Evolutionary conservation across 73 alveolate genomes (phyloP).

Genomic region (Symbiodinium natans): DNA sequence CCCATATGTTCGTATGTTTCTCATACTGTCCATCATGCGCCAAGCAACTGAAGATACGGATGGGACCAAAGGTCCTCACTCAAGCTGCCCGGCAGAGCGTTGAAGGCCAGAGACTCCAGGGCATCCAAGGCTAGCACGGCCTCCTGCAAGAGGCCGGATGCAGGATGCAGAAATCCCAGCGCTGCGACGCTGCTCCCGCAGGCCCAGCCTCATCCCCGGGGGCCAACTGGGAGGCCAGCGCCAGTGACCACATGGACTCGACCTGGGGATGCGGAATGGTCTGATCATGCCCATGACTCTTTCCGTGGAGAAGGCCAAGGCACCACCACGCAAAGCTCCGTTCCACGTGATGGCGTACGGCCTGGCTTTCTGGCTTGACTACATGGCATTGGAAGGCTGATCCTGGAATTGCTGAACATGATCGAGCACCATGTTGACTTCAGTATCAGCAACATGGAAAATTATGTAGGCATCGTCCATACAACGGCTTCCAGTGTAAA

Average conservation of each 20-base stretch:
- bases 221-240: slow-evolving; percentile 48
- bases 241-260: slow-evolving; percentile 82
- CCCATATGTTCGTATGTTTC: too few relatives aligned
- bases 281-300: neutral
- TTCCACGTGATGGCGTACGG: slow-evolving; percentile 81
- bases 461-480: too few relatives aligned
- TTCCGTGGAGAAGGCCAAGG: neutral
- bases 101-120: slow-evolving; percentile 63
- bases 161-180: too few relatives aligned
- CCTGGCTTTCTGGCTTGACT: neutral
- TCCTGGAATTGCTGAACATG: too few relatives aligned
- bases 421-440: too few relatives aligned
- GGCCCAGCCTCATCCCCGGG: slow-evolving; percentile 17
- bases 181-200: too few relatives aligned
- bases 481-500: too few relatives aligned
- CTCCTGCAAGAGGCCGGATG: neutral
- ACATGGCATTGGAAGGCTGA: too few relatives aligned
- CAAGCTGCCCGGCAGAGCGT: slow-evolving; percentile 89
- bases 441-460: too few relatives aligned
- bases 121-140: slow-evolving; percentile 38
- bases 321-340: slow-evolving; percentile 81
- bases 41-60: slow-evolving; percentile 71
- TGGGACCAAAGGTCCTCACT: slow-evolving; percentile 92
- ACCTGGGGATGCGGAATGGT: neutral
- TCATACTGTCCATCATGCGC: neutral